These are phyloP conservation scores for Talaromyces adpressus DNA, from an alignment of 495 filamentous ascomycete genomes.

Conservation along the genomic window DNA sequence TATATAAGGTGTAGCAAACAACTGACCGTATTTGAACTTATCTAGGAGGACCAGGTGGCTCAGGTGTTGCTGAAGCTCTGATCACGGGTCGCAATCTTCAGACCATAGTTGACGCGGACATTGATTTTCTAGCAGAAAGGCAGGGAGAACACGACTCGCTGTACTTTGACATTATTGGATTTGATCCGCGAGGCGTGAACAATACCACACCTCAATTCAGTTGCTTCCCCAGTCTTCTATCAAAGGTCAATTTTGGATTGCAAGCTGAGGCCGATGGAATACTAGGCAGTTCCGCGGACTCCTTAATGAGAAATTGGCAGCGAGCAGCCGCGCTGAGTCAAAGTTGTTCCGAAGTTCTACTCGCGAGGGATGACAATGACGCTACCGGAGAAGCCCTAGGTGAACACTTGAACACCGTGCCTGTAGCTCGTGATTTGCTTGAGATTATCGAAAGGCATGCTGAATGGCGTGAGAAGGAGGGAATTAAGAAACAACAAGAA, in stretches of 20 bases:
- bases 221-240: conserved; percentile 28
- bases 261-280: conserved; percentile 24
- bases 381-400: conserved; percentile 28
- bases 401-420: conserved; percentile 38
- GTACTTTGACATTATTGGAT: conserved; percentile 51
- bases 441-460: conserved; percentile 44
- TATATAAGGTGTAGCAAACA: not conserved
- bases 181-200: conserved; percentile 43
- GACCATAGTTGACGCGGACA: conserved; percentile 32
- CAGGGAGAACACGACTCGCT: conserved; percentile 15
- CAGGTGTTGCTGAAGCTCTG: conserved; percentile 34
- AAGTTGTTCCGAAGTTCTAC: conserved; percentile 30
- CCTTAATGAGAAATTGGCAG: conserved; percentile 31
- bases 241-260: conserved; percentile 15
- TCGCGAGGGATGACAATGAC: conserved; percentile 9
- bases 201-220: conserved; percentile 25
- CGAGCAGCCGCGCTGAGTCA: conserved; percentile 35
- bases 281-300: conserved; percentile 19
- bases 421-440: conserved; percentile 43
- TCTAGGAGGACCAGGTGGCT: conserved; percentile 45
- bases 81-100: conserved; percentile 31
- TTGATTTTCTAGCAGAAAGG: conserved; percentile 12
- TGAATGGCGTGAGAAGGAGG: conserved; percentile 35
- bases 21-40: conserved; percentile 7
- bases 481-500: conserved; percentile 18